A percentile compares a stretch with the other conserved stretches of the same genome.
Evolutionary conservation across 805 yeast genomes (phyloP).

Genomic region (Pichia ethanolica): DNA sequence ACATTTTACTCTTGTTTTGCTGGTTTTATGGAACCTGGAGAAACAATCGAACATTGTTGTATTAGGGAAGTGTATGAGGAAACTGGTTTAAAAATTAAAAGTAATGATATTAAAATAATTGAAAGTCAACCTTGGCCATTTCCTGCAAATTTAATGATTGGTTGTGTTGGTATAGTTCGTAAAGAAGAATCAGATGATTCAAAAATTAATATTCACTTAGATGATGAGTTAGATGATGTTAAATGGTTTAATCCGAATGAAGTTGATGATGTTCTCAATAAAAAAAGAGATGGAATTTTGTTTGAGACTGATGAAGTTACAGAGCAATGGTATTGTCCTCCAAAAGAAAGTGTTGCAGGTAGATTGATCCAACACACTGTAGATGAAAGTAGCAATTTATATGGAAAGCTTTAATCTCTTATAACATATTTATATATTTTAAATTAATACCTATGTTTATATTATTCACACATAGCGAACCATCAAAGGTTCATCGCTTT

Average conservation of each 20-base stretch:
- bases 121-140: conserved; percentile 97
- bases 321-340: conserved; percentile 3
- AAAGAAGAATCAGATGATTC: conserved; percentile 55
- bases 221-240: conserved; percentile 80
- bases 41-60: conserved; percentile 82
- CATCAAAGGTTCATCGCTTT: no score
- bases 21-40: conserved; percentile 95
- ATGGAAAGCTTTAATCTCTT: background rate
- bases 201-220: conserved; percentile 64
- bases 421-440: no score
- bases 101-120: conserved; percentile 48
- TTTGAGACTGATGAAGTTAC: background rate
- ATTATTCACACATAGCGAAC: no score
- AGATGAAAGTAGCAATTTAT: background rate
- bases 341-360: conserved; percentile 9
- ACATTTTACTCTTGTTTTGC: conserved; percentile 79
- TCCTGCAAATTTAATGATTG: conserved; percentile 90
- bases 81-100: conserved; percentile 62
- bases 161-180: conserved; percentile 77
- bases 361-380: background rate
- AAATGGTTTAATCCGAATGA: conserved; percentile 67
- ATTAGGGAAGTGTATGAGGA: conserved; percentile 93
- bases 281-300: background rate
- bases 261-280: conserved; percentile 28
- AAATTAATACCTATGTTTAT: no score